Conservation (phyloP, 108 stramenopile species). For the Fistulifera pelliculosa region DNA sequence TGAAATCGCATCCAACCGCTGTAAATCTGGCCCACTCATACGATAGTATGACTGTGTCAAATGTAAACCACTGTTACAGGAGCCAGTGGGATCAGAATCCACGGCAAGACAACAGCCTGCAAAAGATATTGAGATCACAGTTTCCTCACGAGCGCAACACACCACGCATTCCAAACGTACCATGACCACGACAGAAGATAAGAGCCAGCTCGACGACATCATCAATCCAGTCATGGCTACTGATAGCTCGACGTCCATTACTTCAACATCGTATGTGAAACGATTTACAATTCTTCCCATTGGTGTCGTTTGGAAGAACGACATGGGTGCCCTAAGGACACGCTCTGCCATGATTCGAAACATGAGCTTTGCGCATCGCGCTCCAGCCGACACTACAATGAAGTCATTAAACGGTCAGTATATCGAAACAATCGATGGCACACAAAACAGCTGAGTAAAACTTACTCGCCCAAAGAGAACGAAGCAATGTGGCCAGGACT, state of each 20-base stretch:
- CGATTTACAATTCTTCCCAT: slow-evolving; percentile 89
- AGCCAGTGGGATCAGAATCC: slow-evolving; percentile 45
- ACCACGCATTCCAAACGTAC: slow-evolving; percentile 45
- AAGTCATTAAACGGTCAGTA: too few species aligned
- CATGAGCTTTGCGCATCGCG: slow-evolving; percentile 16
- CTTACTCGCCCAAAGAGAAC: slow-evolving; percentile 33
- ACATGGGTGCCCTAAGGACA: slow-evolving; percentile 63
- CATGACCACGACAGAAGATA: slow-evolving; percentile 51
- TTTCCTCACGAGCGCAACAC: slow-evolving; percentile 23
- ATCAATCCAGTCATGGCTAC: slow-evolving; percentile 66
- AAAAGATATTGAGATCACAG: slow-evolving; percentile 31
- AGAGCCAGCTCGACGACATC: slow-evolving; percentile 54
- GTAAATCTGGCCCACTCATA: slow-evolving; percentile 67
- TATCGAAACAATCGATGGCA: too few species aligned
- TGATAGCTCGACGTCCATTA: slow-evolving; percentile 64
- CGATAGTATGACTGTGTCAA: slow-evolving; percentile 60
- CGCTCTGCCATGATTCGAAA: slow-evolving; percentile 32
- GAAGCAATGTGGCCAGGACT: slow-evolving; percentile 32
- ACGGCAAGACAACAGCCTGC: slow-evolving; percentile 57
- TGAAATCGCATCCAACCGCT: slow-evolving; percentile 71
- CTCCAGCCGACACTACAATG: not conserved
- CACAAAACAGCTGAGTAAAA: too few species aligned
- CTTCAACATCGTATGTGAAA: slow-evolving; percentile 90
- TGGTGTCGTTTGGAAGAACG: slow-evolving; percentile 93
- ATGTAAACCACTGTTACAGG: slow-evolving; percentile 46